Base-by-base conservation (phyloP, 2,329 filamentous ascomycete genomes). In the Emmonsiellopsis sp. region DNA sequence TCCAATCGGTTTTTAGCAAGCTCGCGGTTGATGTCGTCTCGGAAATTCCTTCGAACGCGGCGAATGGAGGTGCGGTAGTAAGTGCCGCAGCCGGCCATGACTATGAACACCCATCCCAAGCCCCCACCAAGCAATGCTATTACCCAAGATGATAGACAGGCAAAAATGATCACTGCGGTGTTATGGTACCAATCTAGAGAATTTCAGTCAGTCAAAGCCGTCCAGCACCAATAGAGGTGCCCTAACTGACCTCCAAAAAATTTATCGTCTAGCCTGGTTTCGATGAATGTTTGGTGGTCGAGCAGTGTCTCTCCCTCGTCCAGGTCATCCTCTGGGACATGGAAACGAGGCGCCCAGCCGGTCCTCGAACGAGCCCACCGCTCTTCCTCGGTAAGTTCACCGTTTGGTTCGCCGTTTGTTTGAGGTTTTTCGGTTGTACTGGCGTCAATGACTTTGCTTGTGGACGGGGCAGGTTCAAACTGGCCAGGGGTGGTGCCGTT, bases 51-150 rank as follows among this genome's bases (percentile, higher is more conserved):
- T 62, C 93, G 86, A 56, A 97, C 90, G 58, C 93, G 85, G 59
- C 92, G 88, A 59, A 96, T 81, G 2, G 93, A 98, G 33, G 93
- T 98, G 57, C 93, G 83, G 71, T 98, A 98, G 76, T 97, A 98
- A 51, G 93, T 97, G 52, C 85, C 86, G 71, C 93, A 97, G 59
- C 83, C 75, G 27, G 89, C 87, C 88, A 97, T 95, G 67, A 98
- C 79, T 60, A 97, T 81, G 63, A 96, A 86, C 57, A 98, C 78
- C 92, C 92, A 98, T 55, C 82, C 91, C 11, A 98, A 77, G 21
- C 93, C 93, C 56, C 93, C 93, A 43, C 94, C 93, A 8, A 98
- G 76, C 17, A 92, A 78, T 33, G 91, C 92, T 39, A 96, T 78
- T 3, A 95, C 78, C 91, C 92, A 98, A 21, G 92, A 95, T 33